Evolutionary conservation across 768 basidiomycete genomes (phyloP), one percentile per base, ranked within the genome.

Genomic region (Fomitopsis serialis): DNA sequence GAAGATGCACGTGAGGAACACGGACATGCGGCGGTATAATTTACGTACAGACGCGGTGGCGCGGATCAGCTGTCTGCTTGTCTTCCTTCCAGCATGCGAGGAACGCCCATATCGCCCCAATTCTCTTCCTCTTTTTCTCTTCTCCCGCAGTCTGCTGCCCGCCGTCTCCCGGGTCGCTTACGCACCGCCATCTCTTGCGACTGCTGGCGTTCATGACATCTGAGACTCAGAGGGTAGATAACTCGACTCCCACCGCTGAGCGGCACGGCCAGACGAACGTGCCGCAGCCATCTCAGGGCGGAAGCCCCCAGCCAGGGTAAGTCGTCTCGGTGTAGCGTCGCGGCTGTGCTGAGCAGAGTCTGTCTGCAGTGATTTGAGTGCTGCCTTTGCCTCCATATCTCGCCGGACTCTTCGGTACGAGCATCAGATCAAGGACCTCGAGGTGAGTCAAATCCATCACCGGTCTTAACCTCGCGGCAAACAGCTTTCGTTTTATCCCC

Each of bases 361-460:
- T 36, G 23, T 24, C 21, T 45, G 1, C 40, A 59, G 58, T 8
- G 50, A 52, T 19, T 54, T 60, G n/a, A 52, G 56, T 29, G 19
- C 27, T 27, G 53, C 57, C 13, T 54, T 61, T 49, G 57, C 57
- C 48, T 54, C 52, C 23, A 50, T 55, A 15, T 55, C 61, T 1
- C 54, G 53, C 34, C 58, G 60, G n/a, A 52, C 63, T 10, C 42
- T 54, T 8, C 54, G 48, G 43, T 60, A 64, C 23, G 63, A 64
- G 57, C 55, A 52, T 22, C 57, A 62, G 37, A 56, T 64, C 54
- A 62, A 64, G 49, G 63, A 64, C 23, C 52, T 64, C 40, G 61
- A 62, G 59, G 63, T 62, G 13, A 44, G 63, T 54, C 32, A 0
- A n/a, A 3, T 15, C 7, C 40, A 50, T 32, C 29, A 15, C 6